Evolutionary conservation across 805 yeast genomes (phyloP).

Genomic region (Wickerhamomyces rabaulensis): DNA sequence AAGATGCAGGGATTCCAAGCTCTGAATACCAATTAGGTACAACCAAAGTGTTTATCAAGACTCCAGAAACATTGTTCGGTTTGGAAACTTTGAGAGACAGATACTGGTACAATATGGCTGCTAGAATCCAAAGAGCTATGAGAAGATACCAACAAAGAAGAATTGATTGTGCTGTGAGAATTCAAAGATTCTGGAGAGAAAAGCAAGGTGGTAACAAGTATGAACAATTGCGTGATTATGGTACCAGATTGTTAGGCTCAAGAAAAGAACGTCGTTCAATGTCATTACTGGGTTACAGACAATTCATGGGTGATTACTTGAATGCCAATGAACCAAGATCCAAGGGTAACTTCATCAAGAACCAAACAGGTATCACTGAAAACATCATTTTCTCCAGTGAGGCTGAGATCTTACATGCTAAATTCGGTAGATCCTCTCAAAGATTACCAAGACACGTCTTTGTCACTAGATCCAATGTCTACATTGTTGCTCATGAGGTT

Average conservation of each 20-base stretch:
- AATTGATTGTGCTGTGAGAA: constrained; percentile 77
- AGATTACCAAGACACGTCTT: constrained; percentile 70
- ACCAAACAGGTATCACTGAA: constrained; percentile 65
- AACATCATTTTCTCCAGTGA: constrained; percentile 69
- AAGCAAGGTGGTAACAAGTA: constrained; percentile 75
- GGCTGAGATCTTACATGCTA: constrained; percentile 77
- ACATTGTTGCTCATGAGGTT: constrained; percentile 68
- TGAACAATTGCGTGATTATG: constrained; percentile 81
- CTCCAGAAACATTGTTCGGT: constrained; percentile 95
- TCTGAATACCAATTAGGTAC: constrained; percentile 89
- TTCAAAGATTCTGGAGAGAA: constrained; percentile 81
- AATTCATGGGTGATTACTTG: constrained; percentile 91
- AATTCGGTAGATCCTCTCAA: constrained; percentile 89
- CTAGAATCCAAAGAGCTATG: constrained; percentile 96
- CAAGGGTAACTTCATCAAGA: constrained; percentile 69
- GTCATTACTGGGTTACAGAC: constrained; percentile 81
- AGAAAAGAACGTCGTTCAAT: constrained; percentile 86
- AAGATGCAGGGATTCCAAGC: constrained; percentile 63
- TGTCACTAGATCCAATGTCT: constrained; percentile 56
- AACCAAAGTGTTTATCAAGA: constrained; percentile 88
- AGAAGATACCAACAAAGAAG: constrained; percentile 75
- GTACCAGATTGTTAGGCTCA: constrained; percentile 62
- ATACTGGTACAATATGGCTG: constrained; percentile 98
- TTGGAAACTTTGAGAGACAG: constrained; percentile 93
- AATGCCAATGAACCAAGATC: constrained; percentile 76